phyloP scores from a whole-genome alignment of 306 rosid species.

The Myrica gale region DNA sequence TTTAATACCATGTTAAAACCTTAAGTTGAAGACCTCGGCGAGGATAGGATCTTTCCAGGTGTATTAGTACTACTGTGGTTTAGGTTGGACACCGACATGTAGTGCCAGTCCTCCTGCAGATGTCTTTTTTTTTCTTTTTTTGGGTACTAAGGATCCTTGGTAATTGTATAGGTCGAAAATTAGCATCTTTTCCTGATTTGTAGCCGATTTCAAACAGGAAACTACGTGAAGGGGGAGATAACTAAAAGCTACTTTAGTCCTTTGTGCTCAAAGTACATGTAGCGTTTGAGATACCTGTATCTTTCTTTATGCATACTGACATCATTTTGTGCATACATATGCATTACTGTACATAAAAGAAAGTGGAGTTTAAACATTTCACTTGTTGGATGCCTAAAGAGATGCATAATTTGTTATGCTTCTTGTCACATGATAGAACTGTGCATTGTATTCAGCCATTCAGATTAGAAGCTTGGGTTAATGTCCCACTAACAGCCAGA shows the following conservation, averaged over 20 bases:
- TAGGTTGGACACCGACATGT: not conserved
- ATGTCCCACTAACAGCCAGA: not conserved
- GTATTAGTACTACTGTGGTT: not conserved
- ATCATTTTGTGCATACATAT: not conserved
- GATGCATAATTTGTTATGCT: not conserved
- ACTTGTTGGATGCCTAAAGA: not conserved
- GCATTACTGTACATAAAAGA: not conserved
- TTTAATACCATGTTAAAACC: not conserved
- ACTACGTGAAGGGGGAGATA: too few species aligned
- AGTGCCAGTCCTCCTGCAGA: not conserved
- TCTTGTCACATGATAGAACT: not conserved
- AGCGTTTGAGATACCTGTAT: not conserved
- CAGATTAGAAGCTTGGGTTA: not conserved
- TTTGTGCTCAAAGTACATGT: not conserved
- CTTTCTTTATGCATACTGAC: not conserved
- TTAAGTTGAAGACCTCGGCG: not conserved
- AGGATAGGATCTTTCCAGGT: not conserved
- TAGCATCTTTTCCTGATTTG: not conserved
- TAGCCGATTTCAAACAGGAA: not conserved
- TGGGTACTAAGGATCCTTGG: not conserved
- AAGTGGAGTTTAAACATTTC: not conserved
- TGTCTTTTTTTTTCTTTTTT: not conserved
- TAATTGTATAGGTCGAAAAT: not conserved
- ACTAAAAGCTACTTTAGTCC: not conserved
- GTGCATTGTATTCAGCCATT: not conserved